These are phyloP conservation scores for Gillenia trifoliata DNA, from an alignment of 306 rosid genomes.

Conservation along the genomic window DNA sequence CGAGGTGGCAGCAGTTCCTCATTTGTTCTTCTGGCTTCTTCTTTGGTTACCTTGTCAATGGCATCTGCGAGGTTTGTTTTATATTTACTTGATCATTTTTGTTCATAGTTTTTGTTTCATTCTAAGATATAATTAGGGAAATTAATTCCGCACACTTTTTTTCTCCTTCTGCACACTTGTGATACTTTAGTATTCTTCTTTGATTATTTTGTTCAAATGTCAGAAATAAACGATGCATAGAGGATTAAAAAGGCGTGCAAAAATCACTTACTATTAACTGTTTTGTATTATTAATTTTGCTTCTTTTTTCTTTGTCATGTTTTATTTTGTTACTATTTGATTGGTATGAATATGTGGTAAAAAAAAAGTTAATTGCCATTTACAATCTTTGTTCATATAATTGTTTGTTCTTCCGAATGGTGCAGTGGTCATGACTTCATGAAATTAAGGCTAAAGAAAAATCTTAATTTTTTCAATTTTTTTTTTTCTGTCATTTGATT, in stretches of 20 bases:
- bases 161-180: no score
- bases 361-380: not conserved
- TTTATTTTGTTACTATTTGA: not conserved
- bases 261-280: no score
- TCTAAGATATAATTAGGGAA: no score
- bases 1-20: slow-evolving; percentile 48
- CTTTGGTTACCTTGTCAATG: slow-evolving; percentile 62
- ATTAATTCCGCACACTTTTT: no score
- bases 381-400: not conserved
- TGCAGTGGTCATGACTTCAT: no score
- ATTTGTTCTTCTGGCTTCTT: slow-evolving; percentile 59
- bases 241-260: no score
- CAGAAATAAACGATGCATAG: no score
- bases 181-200: no score
- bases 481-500: not conserved
- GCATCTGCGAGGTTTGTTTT: slow-evolving; percentile 54
- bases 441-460: no score
- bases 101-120: not conserved
- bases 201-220: no score
- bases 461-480: no score
- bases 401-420: not conserved
- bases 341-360: not conserved
- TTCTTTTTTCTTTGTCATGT: not conserved
- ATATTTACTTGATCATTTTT: not conserved
- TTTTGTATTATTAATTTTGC: not conserved